Base-by-base conservation (phyloP, 1,284 basidiomycete genomes). In the Apiotrichum montevideense region DNA sequence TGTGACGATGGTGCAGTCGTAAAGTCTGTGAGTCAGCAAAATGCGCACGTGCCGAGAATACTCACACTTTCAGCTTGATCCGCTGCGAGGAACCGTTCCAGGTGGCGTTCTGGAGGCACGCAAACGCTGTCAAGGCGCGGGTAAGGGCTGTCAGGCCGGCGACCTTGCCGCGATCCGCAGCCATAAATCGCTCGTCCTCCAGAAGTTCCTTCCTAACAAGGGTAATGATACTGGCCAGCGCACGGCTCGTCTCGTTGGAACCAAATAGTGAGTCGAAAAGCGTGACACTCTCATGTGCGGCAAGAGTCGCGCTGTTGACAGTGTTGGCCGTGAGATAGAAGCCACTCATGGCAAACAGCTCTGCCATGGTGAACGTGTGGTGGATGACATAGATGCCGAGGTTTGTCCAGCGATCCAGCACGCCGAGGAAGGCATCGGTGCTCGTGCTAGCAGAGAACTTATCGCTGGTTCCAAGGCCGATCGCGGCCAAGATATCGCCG, bases 261-360 rank as follows among this genome's bases (percentile, higher is more conserved):
- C 80, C 80, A 63, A 82, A 80, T 48, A 82, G 67, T 33, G 74
- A 71, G 62, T 82, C 80, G 57, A 82, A 72, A 45, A 80, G 68
- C 7, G 75, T 71, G 15, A 82, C 80, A 2, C 76, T 78, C 59
- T 80, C 79, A 57, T 79, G 75, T 0, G 80, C 80, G 10, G 77
- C 77, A 8, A 68, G 58, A 57, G 74, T 75, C 1, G 72, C 73
- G 2, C 72, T 71, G 14, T 68, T 59, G 21, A 78, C 57, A 1
- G 73, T 70, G 39, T 70, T 72, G 15, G 71, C 65, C 0, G 77
- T 77, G 51, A 81, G 72, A 64, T 77, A 77, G 65, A 81, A 79
- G 5, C 78, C 76, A 34, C 78, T 75, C 77, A 80, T 79, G 46
- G 79, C 67, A 59, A 81, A 80, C 34, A 82, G 74, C 59, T 82